Base-by-base conservation (phyloP, 768 basidiomycete species). In the Macrolepiota dolichaula region DNA sequence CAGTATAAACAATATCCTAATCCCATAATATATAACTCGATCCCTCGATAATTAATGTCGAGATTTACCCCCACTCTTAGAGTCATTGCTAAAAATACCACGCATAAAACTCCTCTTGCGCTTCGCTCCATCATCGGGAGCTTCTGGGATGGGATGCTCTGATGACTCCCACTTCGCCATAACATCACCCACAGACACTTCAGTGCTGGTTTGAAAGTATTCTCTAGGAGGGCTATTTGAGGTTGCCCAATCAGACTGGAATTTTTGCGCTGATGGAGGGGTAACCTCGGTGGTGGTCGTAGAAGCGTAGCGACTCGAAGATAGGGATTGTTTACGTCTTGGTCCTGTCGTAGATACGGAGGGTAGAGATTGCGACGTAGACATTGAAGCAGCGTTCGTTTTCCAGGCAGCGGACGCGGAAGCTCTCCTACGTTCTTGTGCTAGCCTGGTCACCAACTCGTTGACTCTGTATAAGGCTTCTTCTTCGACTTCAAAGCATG, bases 401-500 rank as follows among this genome's bases (percentile, higher is more conserved):
- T 29, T 24, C 53, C 52, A 61, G 15, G 59, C 46, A 22, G 59
- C 61, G 35, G 63, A 62, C 7, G 67, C 53, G 13, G 69, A 68
- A 19, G 68, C 67, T 55, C 61, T 61, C 47, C 61, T 63, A 35
- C 55, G 65, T 22, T 65, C 67, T 15, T 66, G 59, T 19, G 68
- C 68, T 37, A 79, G 64, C 55, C 73, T 75, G 0, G 77, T 70
- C 13, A 84, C 83, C 15, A 88, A 72, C 63, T 85, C 83, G 69
- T 82, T 88, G 53, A 92, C 90, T 37, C 88, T 79, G 42, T 77
- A 74, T 40, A 92, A 72, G 27, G 88, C 86, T 56, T 83, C 79
- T 66, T 88, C 85, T 69, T 94, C 91, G 17, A 92, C 79, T 57
- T 89, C 83, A 55, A 83, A 80, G 70, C 91, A 92, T 62, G 72